Base-by-base conservation (phyloP, 2,329 filamentous ascomycete species). In the Coniochaeta sp. region DNA sequence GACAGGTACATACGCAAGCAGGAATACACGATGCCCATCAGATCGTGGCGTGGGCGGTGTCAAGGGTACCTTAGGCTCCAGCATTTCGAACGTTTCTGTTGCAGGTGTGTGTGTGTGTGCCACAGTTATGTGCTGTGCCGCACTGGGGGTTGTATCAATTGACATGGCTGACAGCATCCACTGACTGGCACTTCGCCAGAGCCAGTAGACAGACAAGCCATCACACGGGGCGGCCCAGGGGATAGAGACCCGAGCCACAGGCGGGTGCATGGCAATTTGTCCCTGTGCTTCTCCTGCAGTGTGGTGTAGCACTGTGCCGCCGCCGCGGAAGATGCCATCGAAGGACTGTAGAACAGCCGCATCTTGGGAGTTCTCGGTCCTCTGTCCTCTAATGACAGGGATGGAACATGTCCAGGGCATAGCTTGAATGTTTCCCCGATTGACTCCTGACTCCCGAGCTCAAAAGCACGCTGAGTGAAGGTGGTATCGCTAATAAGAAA, bases 41-140 rank as follows among this genome's bases (percentile, higher is more conserved):
- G 38, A 30, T 26, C 12, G 38, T 26, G 38, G 38, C 20, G 38
- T 12, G 20, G 3, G 38, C n/a, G n/a, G 20, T 22, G 20, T 42
- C 38, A 42, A n/a, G 20, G 38, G 13, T 42, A 26, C 22, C 38
- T 42, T 42, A 42, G 38, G 38, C 38, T 42, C 38, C 38, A 42
- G 38, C 38, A 42, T 42, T 42, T 42, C 20, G 38, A 10, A 42
- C 38, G 38, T 42, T 42, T 42, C n/a, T n/a, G n/a, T n/a, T n/a
- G n/a, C n/a, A n/a, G n/a, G n/a, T n/a, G n/a, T n/a, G n/a, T n/a
- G n/a, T n/a, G n/a, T n/a, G n/a, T 38, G 18, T 10, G 8, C 16
- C 18, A 13, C 9, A 22, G 16, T 7, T 7, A 38, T 20, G 38
- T 26, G 8, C 38, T 42, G 38, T 42, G 38, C 38, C 38, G 22